These are phyloP conservation scores for Actinidia arguta DNA, from an alignment of 179 eudicot genomes.

Conservation along the genomic window DNA sequence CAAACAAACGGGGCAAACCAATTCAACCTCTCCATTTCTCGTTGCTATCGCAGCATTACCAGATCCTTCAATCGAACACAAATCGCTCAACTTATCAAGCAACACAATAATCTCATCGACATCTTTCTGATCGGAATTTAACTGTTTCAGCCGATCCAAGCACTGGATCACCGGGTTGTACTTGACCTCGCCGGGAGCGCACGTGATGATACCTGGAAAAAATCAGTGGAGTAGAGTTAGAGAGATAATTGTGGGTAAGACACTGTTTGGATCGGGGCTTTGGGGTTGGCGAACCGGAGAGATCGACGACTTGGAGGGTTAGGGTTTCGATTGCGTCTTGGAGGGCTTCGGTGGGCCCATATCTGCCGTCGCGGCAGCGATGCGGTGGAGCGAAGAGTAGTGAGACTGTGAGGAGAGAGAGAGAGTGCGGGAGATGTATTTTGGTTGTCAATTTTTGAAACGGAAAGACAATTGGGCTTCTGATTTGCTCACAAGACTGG, in stretches of 20 bases:
- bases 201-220: slow-evolving; percentile 57
- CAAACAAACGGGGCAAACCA: slow-evolving; percentile 50
- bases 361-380: slow-evolving; percentile 6
- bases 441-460: background rate
- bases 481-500: background rate
- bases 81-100: slow-evolving; percentile 44
- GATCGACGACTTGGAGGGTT: slow-evolving; percentile 93
- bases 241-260: too few species aligned
- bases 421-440: slow-evolving; percentile 17
- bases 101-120: slow-evolving; percentile 28
- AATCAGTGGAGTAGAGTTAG: background rate
- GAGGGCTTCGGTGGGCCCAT: slow-evolving; percentile 82
- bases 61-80: slow-evolving; percentile 46
- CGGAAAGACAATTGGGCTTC: too few species aligned
- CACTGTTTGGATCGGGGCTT: too few species aligned
- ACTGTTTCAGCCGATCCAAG: slow-evolving; percentile 47
- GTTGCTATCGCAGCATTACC: slow-evolving; percentile 64
- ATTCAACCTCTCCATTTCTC: slow-evolving; percentile 71
- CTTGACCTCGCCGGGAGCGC: too few species aligned
- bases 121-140: slow-evolving; percentile 25
- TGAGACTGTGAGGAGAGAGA: slow-evolving; percentile 2
- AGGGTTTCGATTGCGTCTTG: slow-evolving; percentile 91
- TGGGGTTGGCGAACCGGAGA: slow-evolving; percentile 54
- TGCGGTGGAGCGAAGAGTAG: background rate
- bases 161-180: slow-evolving; percentile 63